Evolutionary conservation across 768 basidiomycete species (phyloP).

Genomic region (Rubroboletus satanas): DNA sequence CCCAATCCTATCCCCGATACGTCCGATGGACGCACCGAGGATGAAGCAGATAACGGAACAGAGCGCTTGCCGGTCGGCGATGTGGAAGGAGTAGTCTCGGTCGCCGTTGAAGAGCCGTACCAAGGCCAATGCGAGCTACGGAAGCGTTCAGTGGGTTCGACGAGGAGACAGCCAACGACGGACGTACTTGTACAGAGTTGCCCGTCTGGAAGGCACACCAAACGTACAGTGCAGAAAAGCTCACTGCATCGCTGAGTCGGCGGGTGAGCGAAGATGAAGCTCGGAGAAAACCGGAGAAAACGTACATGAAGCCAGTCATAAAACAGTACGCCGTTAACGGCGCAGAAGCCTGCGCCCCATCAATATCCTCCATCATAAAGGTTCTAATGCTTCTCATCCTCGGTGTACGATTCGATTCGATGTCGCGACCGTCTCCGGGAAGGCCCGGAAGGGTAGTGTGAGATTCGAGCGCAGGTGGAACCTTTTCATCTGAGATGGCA

Average conservation of each 20-base stretch:
- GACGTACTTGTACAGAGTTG: constrained; percentile 59
- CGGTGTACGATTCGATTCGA: constrained; percentile 8
- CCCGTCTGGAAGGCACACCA: constrained; percentile 89
- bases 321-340: constrained; percentile 67
- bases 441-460: neutral
- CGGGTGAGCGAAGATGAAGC: neutral
- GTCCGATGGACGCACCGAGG: constrained; percentile 70
- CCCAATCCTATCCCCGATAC: constrained; percentile 81
- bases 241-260: constrained; percentile 55
- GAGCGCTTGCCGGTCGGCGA: constrained; percentile 80
- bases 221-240: constrained; percentile 75
- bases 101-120: constrained; percentile 68
- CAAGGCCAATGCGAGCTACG: constrained; percentile 71
- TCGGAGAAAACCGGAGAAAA: constrained; percentile 1
- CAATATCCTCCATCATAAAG: constrained; percentile 24
- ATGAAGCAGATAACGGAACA: constrained; percentile 78
- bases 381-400: constrained; percentile 10
- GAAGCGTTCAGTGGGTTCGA: neutral
- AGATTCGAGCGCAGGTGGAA: neutral
- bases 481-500: neutral
- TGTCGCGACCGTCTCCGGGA: constrained; percentile 2
- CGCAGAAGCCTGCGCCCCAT: constrained; percentile 35
- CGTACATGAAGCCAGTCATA: constrained; percentile 78
- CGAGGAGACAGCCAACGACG: too few species aligned
- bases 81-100: constrained; percentile 63